Percentiles rank a stretch among this genome's conserved stretches.
Evolutionary conservation across 495 filamentous ascomycete genomes (phyloP).

Genomic region (Xylaria cubensis): DNA sequence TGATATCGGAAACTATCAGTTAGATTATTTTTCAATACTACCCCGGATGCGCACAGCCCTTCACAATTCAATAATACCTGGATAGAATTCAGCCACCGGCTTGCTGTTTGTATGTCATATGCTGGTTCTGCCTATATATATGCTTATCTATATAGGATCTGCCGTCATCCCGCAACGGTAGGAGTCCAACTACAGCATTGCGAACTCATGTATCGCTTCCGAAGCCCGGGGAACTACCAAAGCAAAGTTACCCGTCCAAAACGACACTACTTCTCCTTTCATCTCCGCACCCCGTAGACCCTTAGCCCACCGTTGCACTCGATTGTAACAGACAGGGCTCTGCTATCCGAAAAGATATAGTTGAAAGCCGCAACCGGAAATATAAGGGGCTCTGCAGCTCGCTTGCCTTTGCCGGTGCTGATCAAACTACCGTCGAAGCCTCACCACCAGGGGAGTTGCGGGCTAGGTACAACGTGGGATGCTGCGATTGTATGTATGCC

Average conservation of each 20-base stretch:
- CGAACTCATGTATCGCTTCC: slow-evolving; percentile 11
- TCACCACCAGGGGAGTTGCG: slow-evolving; percentile 4
- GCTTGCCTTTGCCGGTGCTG: slow-evolving; percentile 2
- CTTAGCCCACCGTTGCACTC: not conserved
- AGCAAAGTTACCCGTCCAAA: not conserved
- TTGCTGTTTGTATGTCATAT: not conserved
- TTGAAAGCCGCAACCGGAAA: slow-evolving; percentile 6
- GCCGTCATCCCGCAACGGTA: not conserved
- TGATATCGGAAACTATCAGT: slow-evolving; percentile 17
- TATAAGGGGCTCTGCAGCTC: slow-evolving; percentile 15
- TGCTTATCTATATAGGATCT: not conserved
- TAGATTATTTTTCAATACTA: slow-evolving; percentile 4
- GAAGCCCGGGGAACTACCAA: not conserved
- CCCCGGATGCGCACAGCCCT: not conserved
- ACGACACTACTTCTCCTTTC: not conserved
- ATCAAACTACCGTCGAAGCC: slow-evolving; percentile 15
- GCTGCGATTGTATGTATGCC: not conserved
- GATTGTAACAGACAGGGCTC: not conserved
- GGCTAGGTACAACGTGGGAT: not conserved
- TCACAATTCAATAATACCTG: not conserved
- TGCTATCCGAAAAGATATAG: slow-evolving; percentile 4
- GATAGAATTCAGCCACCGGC: slow-evolving; percentile 3
- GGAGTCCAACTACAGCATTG: not conserved
- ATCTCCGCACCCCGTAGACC: slow-evolving; percentile 14
- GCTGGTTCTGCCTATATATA: slow-evolving; percentile 1